Evolutionary conservation across 345 rosid genomes (phyloP).

Genomic region (Schrenkiella parvula): DNA sequence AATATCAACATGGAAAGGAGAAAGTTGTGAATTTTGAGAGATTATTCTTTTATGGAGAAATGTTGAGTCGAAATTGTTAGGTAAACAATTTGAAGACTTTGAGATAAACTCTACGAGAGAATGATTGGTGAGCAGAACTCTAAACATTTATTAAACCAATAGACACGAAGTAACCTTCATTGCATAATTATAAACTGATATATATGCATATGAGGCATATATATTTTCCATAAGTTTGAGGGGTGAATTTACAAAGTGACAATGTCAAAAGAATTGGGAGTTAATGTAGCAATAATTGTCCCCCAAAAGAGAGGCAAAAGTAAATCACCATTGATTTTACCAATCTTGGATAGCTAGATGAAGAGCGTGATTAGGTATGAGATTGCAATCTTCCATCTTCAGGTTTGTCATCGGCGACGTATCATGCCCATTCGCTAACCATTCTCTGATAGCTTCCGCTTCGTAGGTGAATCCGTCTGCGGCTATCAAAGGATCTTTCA

Average conservation of each 20-base stretch:
- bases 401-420: conserved; percentile 96
- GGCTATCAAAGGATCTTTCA: conserved; percentile 86
- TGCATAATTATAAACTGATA: background rate
- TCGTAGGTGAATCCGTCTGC: conserved; percentile 93
- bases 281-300: background rate
- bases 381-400: conserved; percentile 56
- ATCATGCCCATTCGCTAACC: conserved; percentile 75
- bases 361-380: conserved; percentile 82
- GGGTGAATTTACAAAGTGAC: conserved; percentile 24
- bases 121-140: background rate
- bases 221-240: conserved; percentile 7
- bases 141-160: background rate
- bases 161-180: background rate
- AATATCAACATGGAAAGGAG: background rate
- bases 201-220: background rate
- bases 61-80: background rate
- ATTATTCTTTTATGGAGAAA: background rate
- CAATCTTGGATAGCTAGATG: conserved; percentile 80
- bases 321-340: conserved; percentile 53
- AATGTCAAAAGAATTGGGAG: conserved; percentile 12
- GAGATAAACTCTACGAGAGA: background rate
- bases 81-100: background rate
- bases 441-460: conserved; percentile 80
- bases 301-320: background rate
- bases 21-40: background rate